Percentiles rank a stretch among this genome's conserved stretches.
phyloP scores from a whole-genome alignment of 495 filamentous ascomycete species.

The Letharia columbiana region DNA sequence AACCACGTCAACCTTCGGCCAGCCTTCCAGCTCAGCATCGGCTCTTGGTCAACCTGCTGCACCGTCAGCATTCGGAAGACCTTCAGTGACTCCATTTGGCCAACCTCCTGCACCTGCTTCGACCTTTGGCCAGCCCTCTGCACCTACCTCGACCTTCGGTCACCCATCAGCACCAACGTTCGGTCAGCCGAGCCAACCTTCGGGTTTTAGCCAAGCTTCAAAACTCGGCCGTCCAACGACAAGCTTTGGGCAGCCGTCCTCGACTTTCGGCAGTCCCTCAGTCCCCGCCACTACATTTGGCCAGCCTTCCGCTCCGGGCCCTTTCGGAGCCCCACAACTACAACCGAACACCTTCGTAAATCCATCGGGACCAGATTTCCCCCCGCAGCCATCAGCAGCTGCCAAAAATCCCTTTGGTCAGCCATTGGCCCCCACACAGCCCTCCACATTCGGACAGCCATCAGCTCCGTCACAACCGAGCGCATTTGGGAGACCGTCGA shows the following conservation, averaged over 20 bases:
- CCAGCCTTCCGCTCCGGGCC: constrained; percentile 18
- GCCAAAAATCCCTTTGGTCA: constrained; percentile 7
- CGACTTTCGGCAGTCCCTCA: constrained; percentile 26
- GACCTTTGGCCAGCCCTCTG: constrained; percentile 36
- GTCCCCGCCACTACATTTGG: constrained; percentile 32
- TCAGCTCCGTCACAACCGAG: constrained; percentile 9
- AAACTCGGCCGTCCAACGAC: constrained; percentile 17
- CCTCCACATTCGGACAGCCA: constrained; percentile 29
- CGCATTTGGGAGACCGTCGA: constrained; percentile 18
- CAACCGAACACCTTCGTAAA: constrained; percentile 32
- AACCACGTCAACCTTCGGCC: constrained; percentile 34
- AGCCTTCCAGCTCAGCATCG: constrained; percentile 28
- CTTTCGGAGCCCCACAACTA: constrained; percentile 22
- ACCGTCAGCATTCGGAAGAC: constrained; percentile 28
- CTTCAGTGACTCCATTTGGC: constrained; percentile 22
- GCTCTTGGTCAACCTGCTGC: constrained; percentile 31
- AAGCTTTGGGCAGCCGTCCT: constrained; percentile 22
- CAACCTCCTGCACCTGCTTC: constrained; percentile 26
- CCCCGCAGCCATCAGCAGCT: constrained; percentile 12
- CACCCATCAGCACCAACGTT: constrained; percentile 25
- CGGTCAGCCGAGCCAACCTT: constrained; percentile 21
- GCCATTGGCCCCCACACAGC: constrained; percentile 1
- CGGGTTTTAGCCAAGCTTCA: constrained; percentile 29
- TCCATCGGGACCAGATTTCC: constrained; percentile 1
- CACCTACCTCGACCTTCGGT: constrained; percentile 27